Evolutionary conservation across 129 eudicot species (phyloP).

Genomic region (Helichrysum umbraculigerum): DNA sequence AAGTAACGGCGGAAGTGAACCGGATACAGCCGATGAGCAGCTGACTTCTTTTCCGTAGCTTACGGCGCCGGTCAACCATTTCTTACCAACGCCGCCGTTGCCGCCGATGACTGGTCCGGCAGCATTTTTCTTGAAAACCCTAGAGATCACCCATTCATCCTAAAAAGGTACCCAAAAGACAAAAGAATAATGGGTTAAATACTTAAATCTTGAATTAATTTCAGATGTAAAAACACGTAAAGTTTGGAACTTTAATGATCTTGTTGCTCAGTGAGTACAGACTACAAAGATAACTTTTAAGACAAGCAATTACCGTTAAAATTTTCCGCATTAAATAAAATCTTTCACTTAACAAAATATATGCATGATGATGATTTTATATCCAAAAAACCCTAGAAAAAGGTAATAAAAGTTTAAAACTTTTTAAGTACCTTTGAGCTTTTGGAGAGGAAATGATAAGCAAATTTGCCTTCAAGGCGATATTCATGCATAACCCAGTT

Average conservation of each 20-base stretch:
- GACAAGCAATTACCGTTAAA: conserved; percentile 22
- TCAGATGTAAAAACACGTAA: not conserved
- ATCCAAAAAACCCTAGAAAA: too few relatives aligned
- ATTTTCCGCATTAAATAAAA: conserved; percentile 21
- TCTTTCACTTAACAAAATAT: conserved; percentile 12
- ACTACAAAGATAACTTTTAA: not conserved
- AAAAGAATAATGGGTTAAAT: not conserved
- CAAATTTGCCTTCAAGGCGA: conserved; percentile 90
- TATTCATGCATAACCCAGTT: conserved; percentile 99
- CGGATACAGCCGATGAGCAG: conserved; percentile 58
- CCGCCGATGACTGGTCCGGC: conserved; percentile 28
- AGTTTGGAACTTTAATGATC: conserved; percentile 5
- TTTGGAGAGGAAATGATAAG: conserved; percentile 72
- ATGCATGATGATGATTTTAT: not conserved
- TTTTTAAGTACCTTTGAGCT: conserved; percentile 66
- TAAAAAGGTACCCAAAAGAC: conserved; percentile 7
- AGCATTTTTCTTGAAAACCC: conserved; percentile 72
- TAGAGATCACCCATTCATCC: conserved; percentile 99
- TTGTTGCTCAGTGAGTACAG: conserved; percentile 9
- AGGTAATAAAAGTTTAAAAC: not conserved
- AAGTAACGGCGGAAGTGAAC: conserved; percentile 59
- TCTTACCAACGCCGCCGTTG: conserved; percentile 47
- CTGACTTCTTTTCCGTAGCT: conserved; percentile 38
- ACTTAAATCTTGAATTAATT: not conserved
- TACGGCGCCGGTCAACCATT: conserved; percentile 29